A percentile compares a stretch with the other conserved stretches of the same genome.
Evolutionary conservation across 495 filamentous ascomycete genomes (phyloP).

Genomic region (Friedmanniomyces simplex): DNA sequence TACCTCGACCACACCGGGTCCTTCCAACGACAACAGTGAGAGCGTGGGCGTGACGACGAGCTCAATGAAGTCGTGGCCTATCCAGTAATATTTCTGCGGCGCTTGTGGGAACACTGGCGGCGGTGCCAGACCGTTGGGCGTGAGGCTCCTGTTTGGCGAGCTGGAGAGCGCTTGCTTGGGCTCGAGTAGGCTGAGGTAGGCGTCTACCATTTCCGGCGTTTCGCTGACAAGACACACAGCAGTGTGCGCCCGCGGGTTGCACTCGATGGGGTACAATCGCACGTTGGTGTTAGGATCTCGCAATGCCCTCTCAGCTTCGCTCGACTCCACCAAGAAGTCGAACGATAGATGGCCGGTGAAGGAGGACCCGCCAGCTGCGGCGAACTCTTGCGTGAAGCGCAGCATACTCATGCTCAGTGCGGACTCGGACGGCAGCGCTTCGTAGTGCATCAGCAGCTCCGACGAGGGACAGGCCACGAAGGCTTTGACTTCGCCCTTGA

Average conservation of each 20-base stretch:
- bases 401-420: slow-evolving; percentile 48
- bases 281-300: slow-evolving; percentile 7
- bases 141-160: not conserved
- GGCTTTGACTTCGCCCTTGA: slow-evolving; percentile 47
- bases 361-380: slow-evolving; percentile 34
- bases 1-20: slow-evolving; percentile 16
- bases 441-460: slow-evolving; percentile 53
- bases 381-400: slow-evolving; percentile 49
- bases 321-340: slow-evolving; percentile 44
- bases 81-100: slow-evolving; percentile 42
- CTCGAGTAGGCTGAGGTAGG: slow-evolving; percentile 21
- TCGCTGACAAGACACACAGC: slow-evolving; percentile 43
- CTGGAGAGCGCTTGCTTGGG: not conserved
- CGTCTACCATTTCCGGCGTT: slow-evolving; percentile 21
- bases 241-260: slow-evolving; percentile 53
- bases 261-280: slow-evolving; percentile 48
- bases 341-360: slow-evolving; percentile 64
- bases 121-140: slow-evolving; percentile 6
- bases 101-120: slow-evolving; percentile 24
- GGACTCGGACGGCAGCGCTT: slow-evolving; percentile 42
- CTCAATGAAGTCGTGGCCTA: slow-evolving; percentile 47
- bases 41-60: slow-evolving; percentile 39
- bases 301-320: slow-evolving; percentile 23
- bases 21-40: slow-evolving; percentile 4
- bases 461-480: slow-evolving; percentile 53